phyloP scores from a whole-genome alignment of 179 eudicot genomes.

The Silene noctiflora region DNA sequence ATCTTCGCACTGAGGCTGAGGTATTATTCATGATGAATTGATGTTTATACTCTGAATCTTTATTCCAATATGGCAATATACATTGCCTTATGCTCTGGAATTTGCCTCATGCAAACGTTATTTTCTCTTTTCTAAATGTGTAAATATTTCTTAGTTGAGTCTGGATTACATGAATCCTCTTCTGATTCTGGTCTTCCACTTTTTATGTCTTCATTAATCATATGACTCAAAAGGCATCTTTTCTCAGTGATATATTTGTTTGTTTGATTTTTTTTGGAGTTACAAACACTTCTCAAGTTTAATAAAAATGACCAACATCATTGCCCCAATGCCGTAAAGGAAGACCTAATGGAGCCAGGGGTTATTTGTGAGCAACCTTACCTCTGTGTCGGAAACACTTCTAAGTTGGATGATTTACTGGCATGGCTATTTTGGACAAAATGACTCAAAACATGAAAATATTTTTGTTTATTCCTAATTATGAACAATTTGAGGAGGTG shows the following conservation, averaged over 20 bases:
- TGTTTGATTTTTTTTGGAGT: neutral
- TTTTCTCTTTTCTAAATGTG: neutral
- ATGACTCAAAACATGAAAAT: conserved; percentile 3
- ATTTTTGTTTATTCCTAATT: neutral
- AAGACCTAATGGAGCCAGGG: too few relatives aligned
- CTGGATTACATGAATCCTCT: neutral
- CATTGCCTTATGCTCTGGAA: conserved; percentile 1
- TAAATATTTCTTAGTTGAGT: neutral
- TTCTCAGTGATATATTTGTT: neutral
- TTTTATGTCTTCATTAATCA: neutral
- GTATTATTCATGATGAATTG: conserved; percentile 35
- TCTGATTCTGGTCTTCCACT: neutral
- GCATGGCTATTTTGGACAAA: neutral
- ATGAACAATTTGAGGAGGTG: neutral
- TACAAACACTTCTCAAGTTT: neutral
- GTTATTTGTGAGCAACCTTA: neutral
- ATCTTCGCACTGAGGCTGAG: conserved; percentile 95
- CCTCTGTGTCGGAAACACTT: neutral
- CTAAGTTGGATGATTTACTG: conserved; percentile 10
- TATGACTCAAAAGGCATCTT: neutral
- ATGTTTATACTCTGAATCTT: conserved; percentile 8
- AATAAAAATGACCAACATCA: neutral
- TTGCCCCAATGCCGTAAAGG: neutral
- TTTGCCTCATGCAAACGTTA: neutral
- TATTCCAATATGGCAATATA: neutral